Evolutionary conservation across 805 yeast species (phyloP), one percentile per base, ranked within the genome.

Genomic region (Cyberlindnera mycetangii): DNA sequence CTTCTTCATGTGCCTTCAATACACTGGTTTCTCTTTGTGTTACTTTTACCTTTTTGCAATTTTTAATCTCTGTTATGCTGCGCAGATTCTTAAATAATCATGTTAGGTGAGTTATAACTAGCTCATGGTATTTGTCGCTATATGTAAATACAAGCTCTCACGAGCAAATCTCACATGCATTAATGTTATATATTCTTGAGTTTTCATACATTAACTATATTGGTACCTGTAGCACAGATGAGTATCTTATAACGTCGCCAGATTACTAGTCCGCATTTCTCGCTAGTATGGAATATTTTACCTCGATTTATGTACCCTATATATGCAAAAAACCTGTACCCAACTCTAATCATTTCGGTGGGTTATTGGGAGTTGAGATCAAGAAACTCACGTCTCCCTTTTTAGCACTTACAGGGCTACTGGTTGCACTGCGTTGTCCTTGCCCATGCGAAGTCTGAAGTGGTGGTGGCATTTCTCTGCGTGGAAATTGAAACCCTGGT

Each of bases 301-400:
- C n/a, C n/a, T n/a, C n/a, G n/a, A n/a, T n/a, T n/a, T n/a, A n/a
- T n/a, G n/a, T n/a, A n/a, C n/a, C n/a, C n/a, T n/a, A n/a, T n/a
- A n/a, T n/a, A n/a, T n/a, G n/a, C n/a, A n/a, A n/a, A n/a, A 22
- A 22, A 22, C 25, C 25, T 22, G 10, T n/a, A n/a, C n/a, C n/a
- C n/a, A n/a, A n/a, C n/a, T n/a, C n/a, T n/a, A 21, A 10, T 53
- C 58, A 47, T 36, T 49, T 56, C 18, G 61, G 61, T 18, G 61
- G 61, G 35, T 57, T 57, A 20, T 44, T 54, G 14, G 61, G 62
- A 7, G 62, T 58, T 0, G 55, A 43, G 10, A 58, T 58, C 33
- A 58, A 39, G 39, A 58, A 58, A 37, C 49, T 57, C 9, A 59
- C 63, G 41, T 59, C 60, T 15, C 50, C 36, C 46, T 54, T 58